Conservation (phyloP, 345 rosid genomes). For the Sonneratia caseolaris region DNA sequence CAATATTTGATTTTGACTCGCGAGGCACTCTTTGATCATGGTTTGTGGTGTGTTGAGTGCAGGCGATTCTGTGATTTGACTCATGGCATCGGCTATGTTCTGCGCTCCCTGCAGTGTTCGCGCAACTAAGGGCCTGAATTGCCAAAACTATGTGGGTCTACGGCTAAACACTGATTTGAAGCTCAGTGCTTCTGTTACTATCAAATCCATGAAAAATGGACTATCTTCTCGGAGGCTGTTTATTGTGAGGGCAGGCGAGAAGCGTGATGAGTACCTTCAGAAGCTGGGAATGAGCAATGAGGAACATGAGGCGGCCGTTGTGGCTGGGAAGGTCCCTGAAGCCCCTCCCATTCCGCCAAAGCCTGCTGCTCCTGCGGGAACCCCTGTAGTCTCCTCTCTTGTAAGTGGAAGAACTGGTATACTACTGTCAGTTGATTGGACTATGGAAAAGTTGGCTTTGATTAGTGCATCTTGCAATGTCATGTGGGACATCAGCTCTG, state of each 20-base stretch:
- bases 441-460: background rate
- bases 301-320: conserved; percentile 84
- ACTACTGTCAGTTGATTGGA: background rate
- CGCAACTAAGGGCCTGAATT: conserved; percentile 1
- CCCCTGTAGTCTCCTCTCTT: conserved; percentile 54
- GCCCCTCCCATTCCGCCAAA: conserved; percentile 77
- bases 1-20: background rate
- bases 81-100: conserved; percentile 9
- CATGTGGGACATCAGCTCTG: background rate
- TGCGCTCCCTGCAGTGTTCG: conserved; percentile 8
- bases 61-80: background rate
- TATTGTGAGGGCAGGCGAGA: conserved; percentile 33
- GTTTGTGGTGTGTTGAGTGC: background rate
- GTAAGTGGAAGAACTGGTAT: conserved; percentile 25
- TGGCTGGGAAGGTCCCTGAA: conserved; percentile 65
- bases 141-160: background rate
- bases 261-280: conserved; percentile 26
- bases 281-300: conserved; percentile 56
- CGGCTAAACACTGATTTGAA: background rate
- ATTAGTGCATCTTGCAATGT: background rate
- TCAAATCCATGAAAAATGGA: background rate
- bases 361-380: conserved; percentile 72
- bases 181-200: background rate
- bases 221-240: conserved; percentile 6
- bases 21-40: background rate